phyloP scores from a whole-genome alignment of 257 asterid genomes.

The Solanum neorickii region DNA sequence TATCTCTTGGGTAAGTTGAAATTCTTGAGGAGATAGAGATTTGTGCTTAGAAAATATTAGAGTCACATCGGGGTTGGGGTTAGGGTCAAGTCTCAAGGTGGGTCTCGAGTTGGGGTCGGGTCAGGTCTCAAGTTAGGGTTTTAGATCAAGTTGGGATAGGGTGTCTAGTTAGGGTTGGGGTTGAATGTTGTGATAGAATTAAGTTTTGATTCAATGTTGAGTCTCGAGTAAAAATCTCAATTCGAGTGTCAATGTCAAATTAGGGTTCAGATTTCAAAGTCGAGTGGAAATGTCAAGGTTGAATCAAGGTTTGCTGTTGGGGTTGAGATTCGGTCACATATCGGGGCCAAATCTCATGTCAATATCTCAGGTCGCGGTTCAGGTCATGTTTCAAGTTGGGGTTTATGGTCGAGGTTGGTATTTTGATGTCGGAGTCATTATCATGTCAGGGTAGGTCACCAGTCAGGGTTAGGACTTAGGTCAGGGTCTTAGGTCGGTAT shows the following conservation, averaged over 20 bases:
- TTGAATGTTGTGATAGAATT: too few relatives aligned
- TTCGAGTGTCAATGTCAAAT: too few relatives aligned
- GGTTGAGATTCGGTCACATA: not conserved
- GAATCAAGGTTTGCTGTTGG: not conserved
- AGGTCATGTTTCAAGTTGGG: not conserved
- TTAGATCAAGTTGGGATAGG: accelerated
- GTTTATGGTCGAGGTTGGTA: not conserved
- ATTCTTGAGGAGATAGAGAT: too few relatives aligned
- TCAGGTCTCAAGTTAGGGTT: not conserved
- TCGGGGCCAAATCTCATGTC: accelerated
- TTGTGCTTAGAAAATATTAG: too few relatives aligned
- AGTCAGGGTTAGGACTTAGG: accelerated
- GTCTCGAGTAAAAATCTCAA: too few relatives aligned
- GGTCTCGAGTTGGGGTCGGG: too few relatives aligned
- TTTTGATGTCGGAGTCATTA: accelerated
- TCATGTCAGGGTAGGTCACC: not conserved
- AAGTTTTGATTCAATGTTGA: accelerated
- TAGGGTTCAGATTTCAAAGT: too few relatives aligned
- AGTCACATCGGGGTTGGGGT: too few relatives aligned
- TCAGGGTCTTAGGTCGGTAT: not conserved
- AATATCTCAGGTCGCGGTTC: not conserved
- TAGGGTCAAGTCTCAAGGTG: too few relatives aligned
- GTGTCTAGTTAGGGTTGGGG: not conserved
- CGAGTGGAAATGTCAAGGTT: not conserved
- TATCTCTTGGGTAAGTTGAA: not conserved